A percentile compares a stretch with the other conserved stretches of the same genome.
These are phyloP conservation scores for Yarrowia sp. DNA, from an alignment of 805 yeast species.

Conservation along the genomic window DNA sequence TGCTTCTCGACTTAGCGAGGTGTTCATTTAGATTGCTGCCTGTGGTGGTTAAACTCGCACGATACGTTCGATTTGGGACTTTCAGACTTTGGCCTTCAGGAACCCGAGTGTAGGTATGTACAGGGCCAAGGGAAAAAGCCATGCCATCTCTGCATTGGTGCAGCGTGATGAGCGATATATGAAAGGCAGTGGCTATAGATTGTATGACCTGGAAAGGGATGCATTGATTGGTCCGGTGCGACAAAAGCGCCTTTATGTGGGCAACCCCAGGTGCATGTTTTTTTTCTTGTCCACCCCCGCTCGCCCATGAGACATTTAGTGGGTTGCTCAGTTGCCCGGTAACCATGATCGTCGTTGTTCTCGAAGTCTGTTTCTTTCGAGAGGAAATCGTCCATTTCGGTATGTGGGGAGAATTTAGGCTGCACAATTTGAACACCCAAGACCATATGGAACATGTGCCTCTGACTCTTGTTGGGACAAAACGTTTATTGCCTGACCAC, in stretches of 20 bases:
- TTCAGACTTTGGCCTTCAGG: conserved; percentile 13
- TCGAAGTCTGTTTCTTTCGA: background rate
- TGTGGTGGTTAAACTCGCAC: background rate
- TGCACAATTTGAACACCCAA: background rate
- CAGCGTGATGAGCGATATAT: conserved; percentile 2
- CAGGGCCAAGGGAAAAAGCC: conserved; percentile 8
- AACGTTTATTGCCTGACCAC: background rate
- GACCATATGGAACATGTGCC: background rate
- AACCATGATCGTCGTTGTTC: conserved; percentile 9
- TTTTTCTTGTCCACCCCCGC: background rate
- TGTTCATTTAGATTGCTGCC: conserved; percentile 1
- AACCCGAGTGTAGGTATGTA: conserved; percentile 18
- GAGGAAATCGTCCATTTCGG: background rate
- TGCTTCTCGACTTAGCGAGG: background rate
- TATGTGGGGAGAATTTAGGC: conserved; percentile 11
- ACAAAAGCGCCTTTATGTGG: background rate
- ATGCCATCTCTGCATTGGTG: conserved; percentile 5
- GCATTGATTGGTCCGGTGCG: background rate
- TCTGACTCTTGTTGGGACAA: background rate
- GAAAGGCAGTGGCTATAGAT: background rate
- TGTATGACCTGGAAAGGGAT: background rate
- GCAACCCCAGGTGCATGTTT: background rate
- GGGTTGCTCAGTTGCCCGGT: conserved; percentile 27
- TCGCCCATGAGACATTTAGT: conserved; percentile 3
- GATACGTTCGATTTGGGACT: background rate